Base-by-base conservation (phyloP, 2,329 filamentous ascomycete genomes). In the Colletotrichum sp. region DNA sequence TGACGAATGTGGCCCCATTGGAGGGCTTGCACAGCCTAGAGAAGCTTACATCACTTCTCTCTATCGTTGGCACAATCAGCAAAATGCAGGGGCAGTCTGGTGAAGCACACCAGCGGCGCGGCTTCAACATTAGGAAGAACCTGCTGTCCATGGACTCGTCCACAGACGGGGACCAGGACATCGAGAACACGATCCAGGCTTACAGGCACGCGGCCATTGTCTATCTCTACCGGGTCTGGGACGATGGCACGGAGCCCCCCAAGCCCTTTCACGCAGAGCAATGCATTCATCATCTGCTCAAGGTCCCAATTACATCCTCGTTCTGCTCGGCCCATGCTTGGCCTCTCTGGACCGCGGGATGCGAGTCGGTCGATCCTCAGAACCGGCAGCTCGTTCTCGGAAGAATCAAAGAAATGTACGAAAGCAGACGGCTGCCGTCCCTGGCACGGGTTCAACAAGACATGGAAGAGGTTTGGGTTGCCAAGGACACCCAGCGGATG, bases 311-410 rank as follows among this genome's bases (percentile, higher is more conserved):
- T 18, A 70, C 72, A 3, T 83, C 82, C 2, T 79, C 82, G 7
- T 81, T 82, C 15, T 80, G 79, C 9, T 80, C 82, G 2, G 78
- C 78, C 2, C 82, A 83, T 28, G 79, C 80, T 16, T 83, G 82
- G 82, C 82, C 82, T 6, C 71, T 83, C 2, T 83, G 80, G 81
- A 83, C 82, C 3, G 81, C 82, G 0, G 82, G 80, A 4, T 83
- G 82, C 69, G 82, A 83, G 66, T 80, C 82, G 1, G 79, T 82
- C 60, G 79, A 81, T 28, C 48, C 28, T 1, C 59, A 73, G 4
- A 57, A 79, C 26, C 78, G 82, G 5, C 78, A 77, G 39, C 77
- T 79, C 12, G 82, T 81, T 8, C 75, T 79, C 10, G 76, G 78
- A 10, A 75, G 82, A 7, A 67, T 82, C 24, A 74, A 76, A 26